Conservation (phyloP, 1,284 basidiomycete species). For the Ganoderma meredithae region DNA sequence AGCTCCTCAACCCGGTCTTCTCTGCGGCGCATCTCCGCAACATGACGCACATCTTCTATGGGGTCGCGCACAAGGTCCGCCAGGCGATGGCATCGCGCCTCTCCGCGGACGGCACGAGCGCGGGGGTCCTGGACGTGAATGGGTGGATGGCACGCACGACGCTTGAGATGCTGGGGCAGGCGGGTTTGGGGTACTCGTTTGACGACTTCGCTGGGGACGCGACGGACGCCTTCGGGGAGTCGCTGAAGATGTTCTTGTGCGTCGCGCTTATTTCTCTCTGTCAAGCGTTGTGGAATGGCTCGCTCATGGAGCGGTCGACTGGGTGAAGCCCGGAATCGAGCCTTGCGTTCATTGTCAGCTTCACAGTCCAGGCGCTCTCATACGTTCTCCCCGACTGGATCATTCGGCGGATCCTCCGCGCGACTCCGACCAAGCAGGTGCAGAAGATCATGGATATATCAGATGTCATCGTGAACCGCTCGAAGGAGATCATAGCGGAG, state of each 20-base stretch:
- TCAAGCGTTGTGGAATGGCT: too few relatives aligned
- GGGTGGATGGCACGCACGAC: conserved; percentile 20
- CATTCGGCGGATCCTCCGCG: conserved; percentile 2
- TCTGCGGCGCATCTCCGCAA: conserved; percentile 11
- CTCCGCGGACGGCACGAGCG: not conserved
- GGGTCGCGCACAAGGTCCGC: conserved; percentile 4
- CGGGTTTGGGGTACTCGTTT: conserved; percentile 22
- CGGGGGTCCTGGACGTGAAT: conserved; percentile 10
- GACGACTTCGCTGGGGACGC: conserved; percentile 16
- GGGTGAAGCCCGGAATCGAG: not conserved
- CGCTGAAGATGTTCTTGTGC: conserved; percentile 36
- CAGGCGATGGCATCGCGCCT: conserved; percentile 10
- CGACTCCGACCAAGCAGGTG: not conserved
- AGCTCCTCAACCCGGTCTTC: conserved; percentile 8
- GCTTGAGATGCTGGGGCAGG: conserved; percentile 23
- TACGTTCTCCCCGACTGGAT: conserved; percentile 1
- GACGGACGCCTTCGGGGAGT: conserved; percentile 29
- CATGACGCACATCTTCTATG: conserved; percentile 16
- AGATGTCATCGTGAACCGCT: conserved; percentile 20
- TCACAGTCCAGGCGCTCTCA: not conserved
- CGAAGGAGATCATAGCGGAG: conserved; percentile 17
- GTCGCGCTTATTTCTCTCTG: conserved; percentile 1
- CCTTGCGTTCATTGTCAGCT: not conserved
- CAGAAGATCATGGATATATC: conserved; percentile 15
- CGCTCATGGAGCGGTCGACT: too few relatives aligned